Base-by-base conservation (phyloP, 2,329 filamentous ascomycete genomes). In the Monascus ruber region DNA sequence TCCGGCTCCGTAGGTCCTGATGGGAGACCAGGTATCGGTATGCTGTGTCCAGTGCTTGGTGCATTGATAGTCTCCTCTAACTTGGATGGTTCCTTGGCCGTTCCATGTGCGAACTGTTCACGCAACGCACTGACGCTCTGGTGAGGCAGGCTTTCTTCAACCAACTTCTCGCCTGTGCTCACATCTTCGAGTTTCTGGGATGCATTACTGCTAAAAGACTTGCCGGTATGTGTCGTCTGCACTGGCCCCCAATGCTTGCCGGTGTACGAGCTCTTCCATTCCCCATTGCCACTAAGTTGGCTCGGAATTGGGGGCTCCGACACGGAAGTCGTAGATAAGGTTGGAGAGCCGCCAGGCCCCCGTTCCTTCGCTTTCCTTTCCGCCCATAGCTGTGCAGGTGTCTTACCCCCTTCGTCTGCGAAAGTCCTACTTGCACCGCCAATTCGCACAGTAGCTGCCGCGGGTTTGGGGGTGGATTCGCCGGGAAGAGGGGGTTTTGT, bases 371-470 rank as follows among this genome's bases (percentile, higher is more conserved):
- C 89, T 70, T 96, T 96, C 70, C 88, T 94, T 70, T 98, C 91
- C 0, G 89, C 89, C 91, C 91, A 98, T 29, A 94, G 68, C 62
- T 98, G 91, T 26, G 91, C 88, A 5, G 91, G 91, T 4, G 91
- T 96, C 71, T 96, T 98, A 45, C 91, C 91, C 46, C 84, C 88
- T 60, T 93, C 72, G 49, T 95, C 88, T 10, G 91, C 91, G 68
- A 96, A 98, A 1, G 87, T 94, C 54, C 86, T 81, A 65, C 86
- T 93, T 31, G 88, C 87, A 47, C 78, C 74, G 25, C 86, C 87
- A 25, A 94, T 73, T 5, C 50, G 53, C 3, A 76, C 69, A 17
- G 78, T 65, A 24, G 76, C 59, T 26, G 77, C 69, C 6, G 72
- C 61, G n/a, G 77, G 63, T 44, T 81, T 80, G 8, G 77, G 66